A percentile compares a stretch with the other conserved stretches of the same genome.
Conservation (phyloP, 768 basidiomycete genomes). For the Psilocybe sp. region DNA sequence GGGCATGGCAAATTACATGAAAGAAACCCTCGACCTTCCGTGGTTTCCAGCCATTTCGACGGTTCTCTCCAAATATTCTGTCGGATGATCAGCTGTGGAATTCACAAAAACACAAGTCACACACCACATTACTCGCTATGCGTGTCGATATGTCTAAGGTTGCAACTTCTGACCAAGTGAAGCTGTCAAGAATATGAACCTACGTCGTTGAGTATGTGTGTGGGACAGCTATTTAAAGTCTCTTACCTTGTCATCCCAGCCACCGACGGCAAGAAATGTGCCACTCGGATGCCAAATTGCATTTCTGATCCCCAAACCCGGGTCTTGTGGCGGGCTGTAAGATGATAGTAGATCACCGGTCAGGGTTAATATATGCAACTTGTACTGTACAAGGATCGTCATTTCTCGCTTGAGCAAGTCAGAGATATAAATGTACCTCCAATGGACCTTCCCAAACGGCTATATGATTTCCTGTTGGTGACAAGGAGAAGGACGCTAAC, state of each 20-base stretch:
- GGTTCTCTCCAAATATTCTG: constrained; percentile 89
- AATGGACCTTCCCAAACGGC: constrained; percentile 83
- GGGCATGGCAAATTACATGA: constrained; percentile 54
- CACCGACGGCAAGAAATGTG: constrained; percentile 75
- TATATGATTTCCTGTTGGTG: constrained; percentile 72
- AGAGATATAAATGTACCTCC: constrained; percentile 50
- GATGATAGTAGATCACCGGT: constrained; percentile 61
- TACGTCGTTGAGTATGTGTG: constrained; percentile 24
- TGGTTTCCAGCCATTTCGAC: constrained; percentile 76
- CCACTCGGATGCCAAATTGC: constrained; percentile 88
- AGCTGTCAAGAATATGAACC: constrained; percentile 73
- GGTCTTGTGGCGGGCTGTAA: constrained; percentile 73
- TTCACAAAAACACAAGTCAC: background rate
- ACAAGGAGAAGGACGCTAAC: constrained; percentile 67
- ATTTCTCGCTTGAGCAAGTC: background rate
- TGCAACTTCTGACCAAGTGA: constrained; percentile 70
- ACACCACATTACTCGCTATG: constrained; percentile 54
- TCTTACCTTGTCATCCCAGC: constrained; percentile 85
- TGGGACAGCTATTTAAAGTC: background rate
- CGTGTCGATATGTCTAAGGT: constrained; percentile 62
- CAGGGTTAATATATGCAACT: constrained; percentile 66
- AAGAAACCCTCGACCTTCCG: constrained; percentile 82
- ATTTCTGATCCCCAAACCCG: constrained; percentile 77
- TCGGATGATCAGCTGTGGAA: background rate
- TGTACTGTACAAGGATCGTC: constrained; percentile 51